Evolutionary conservation across 2,329 filamentous ascomycete genomes (phyloP).

Genomic region (Metarhizium album): DNA sequence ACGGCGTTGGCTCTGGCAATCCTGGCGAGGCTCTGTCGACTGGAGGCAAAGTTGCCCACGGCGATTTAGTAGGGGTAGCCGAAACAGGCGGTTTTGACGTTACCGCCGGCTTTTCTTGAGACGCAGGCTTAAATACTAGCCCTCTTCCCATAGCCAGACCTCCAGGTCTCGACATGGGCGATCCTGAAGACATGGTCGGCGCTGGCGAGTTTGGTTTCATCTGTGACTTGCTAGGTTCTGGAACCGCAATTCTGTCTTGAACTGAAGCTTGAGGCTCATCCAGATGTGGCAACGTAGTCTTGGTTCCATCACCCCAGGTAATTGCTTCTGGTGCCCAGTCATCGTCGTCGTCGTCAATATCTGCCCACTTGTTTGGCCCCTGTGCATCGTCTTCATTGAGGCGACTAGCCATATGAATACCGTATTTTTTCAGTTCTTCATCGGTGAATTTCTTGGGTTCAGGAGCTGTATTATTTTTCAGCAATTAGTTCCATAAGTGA

Average conservation of each 20-base stretch:
- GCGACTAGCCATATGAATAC: constrained; percentile 74
- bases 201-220: constrained; percentile 37
- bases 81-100: constrained; percentile 60
- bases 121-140: constrained; percentile 52
- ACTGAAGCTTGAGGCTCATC: constrained; percentile 34
- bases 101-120: constrained; percentile 59
- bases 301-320: constrained; percentile 81
- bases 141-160: constrained; percentile 45
- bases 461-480: constrained; percentile 47
- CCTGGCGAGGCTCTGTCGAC: constrained; percentile 71
- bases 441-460: constrained; percentile 77
- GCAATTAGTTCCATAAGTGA: constrained; percentile 13
- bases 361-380: constrained; percentile 77
- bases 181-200: constrained; percentile 22
- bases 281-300: constrained; percentile 59
- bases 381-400: constrained; percentile 63
- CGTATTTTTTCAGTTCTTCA: constrained; percentile 77
- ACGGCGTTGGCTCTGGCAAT: constrained; percentile 41
- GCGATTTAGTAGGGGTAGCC: constrained; percentile 69
- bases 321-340: constrained; percentile 80
- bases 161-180: constrained; percentile 32
- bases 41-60: constrained; percentile 80
- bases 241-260: constrained; percentile 16
- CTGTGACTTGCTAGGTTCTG: constrained; percentile 12
- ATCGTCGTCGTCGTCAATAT: constrained; percentile 81